Conservation (phyloP, 345 rosid genomes). For the Kandelia obovata region DNA sequence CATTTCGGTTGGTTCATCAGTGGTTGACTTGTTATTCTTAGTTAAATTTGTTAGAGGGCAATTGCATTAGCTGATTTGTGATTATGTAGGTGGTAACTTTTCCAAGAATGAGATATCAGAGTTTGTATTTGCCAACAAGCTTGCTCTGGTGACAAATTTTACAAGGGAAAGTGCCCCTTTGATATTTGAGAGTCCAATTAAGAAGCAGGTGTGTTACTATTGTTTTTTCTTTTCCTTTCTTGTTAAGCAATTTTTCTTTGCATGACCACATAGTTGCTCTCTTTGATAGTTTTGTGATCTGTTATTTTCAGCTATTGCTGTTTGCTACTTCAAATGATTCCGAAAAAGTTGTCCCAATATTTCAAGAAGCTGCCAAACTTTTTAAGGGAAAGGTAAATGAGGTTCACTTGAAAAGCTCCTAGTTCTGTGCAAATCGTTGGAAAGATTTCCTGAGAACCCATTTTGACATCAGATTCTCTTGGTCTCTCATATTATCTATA, state of each 20-base stretch:
- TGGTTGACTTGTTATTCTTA: not conserved
- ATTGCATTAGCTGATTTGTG: slow-evolving; percentile 7
- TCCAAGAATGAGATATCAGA: slow-evolving; percentile 63
- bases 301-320: slow-evolving; percentile 60
- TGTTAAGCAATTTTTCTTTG: not conserved
- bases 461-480: not conserved
- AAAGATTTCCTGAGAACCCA: too few species aligned
- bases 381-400: slow-evolving; percentile 88
- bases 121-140: slow-evolving; percentile 77
- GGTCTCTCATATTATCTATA: not conserved
- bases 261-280: not conserved
- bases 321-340: slow-evolving; percentile 68
- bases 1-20: slow-evolving; percentile 58
- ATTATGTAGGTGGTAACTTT: slow-evolving; percentile 76
- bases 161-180: slow-evolving; percentile 74
- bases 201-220: slow-evolving; percentile 62
- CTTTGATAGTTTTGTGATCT: slow-evolving; percentile 7
- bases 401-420: slow-evolving; percentile 1
- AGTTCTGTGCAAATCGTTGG: too few species aligned
- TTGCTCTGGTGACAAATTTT: slow-evolving; percentile 76
- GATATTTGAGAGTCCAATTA: slow-evolving; percentile 80
- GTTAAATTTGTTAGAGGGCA: slow-evolving; percentile 4
- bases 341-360: slow-evolving; percentile 54
- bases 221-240: not conserved
- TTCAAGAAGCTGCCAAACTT: slow-evolving; percentile 74